Evolutionary conservation across 495 filamentous ascomycete genomes (phyloP).

Genomic region (Pseudomonodictys pantanalensis): DNA sequence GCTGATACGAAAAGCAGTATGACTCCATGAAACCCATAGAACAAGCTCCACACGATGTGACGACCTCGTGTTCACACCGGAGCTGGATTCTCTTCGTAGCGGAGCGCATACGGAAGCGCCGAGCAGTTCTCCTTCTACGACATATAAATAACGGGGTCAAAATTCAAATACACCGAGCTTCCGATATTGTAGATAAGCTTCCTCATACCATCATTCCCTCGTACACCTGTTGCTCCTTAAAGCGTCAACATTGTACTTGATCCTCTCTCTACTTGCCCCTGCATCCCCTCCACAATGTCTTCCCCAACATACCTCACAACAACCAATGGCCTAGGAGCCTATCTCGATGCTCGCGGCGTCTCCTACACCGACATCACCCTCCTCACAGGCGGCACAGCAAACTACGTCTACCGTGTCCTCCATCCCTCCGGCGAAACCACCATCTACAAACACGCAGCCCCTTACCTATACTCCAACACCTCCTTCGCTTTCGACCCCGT

Average conservation of each 20-base stretch:
- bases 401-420: conserved; percentile 38
- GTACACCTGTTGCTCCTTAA: background rate
- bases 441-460: conserved; percentile 42
- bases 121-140: too few species aligned
- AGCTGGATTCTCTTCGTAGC: too few species aligned
- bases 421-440: conserved; percentile 7
- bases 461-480: conserved; percentile 30
- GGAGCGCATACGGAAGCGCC: too few species aligned
- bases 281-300: background rate
- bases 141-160: too few species aligned
- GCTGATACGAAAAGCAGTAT: background rate
- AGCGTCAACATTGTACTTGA: background rate
- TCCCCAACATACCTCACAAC: conserved; percentile 8
- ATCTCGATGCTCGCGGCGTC: conserved; percentile 17
- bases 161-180: too few species aligned
- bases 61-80: too few species aligned
- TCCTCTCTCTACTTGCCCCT: background rate
- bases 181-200: too few species aligned
- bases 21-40: too few species aligned
- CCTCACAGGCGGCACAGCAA: conserved; percentile 39
- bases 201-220: too few species aligned
- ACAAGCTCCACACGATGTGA: too few species aligned
- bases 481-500: conserved; percentile 33
- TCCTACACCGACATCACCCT: conserved; percentile 7
- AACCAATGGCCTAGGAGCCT: conserved; percentile 11